A percentile compares a stretch with the other conserved stretches of the same genome.
phyloP scores from a whole-genome alignment of 1,284 basidiomycete species.

The Anthracocystis setariae region DNA sequence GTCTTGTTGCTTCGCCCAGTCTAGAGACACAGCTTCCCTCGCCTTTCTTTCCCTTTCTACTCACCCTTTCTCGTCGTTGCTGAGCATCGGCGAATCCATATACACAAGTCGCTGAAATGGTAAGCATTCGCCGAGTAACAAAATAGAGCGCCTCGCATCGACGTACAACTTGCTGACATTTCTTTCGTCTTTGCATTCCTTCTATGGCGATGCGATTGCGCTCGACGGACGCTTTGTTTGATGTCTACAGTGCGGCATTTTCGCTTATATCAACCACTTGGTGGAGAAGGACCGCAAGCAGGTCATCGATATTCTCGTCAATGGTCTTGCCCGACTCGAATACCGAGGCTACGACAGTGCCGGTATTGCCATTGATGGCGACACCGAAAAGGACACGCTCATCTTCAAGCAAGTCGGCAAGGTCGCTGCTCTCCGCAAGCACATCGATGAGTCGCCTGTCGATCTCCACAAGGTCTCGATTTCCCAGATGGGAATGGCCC shows the following conservation, averaged over 20 bases:
- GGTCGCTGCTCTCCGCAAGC: conserved; percentile 90
- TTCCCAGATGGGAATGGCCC: conserved; percentile 94
- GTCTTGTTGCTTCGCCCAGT: conserved; percentile 8
- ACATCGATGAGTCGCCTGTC: conserved; percentile 80
- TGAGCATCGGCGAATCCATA: conserved; percentile 33
- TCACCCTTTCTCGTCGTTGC: conserved; percentile 22
- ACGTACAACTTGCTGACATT: conserved; percentile 1
- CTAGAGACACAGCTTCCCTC: conserved; percentile 30
- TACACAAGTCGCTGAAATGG: conserved; percentile 28
- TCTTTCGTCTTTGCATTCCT: neutral
- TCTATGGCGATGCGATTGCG: neutral
- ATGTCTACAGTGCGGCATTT: conserved; percentile 64
- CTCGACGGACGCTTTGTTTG: neutral
- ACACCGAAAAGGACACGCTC: conserved; percentile 78
- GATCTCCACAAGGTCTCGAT: conserved; percentile 85
- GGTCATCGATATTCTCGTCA: conserved; percentile 89
- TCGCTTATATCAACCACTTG: conserved; percentile 67
- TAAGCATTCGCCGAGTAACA: conserved; percentile 10
- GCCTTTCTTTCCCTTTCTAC: conserved; percentile 18
- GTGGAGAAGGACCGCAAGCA: conserved; percentile 81
- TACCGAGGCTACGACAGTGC: conserved; percentile 99
- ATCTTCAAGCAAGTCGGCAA: conserved; percentile 99
- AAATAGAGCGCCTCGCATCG: neutral
- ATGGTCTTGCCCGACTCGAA: conserved; percentile 92
- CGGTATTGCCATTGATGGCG: conserved; percentile 89